Evolutionary conservation across 2,329 filamentous ascomycete genomes (phyloP), one percentile per base, ranked within the genome.

Genomic region (Ascocoryne sarcoides): DNA sequence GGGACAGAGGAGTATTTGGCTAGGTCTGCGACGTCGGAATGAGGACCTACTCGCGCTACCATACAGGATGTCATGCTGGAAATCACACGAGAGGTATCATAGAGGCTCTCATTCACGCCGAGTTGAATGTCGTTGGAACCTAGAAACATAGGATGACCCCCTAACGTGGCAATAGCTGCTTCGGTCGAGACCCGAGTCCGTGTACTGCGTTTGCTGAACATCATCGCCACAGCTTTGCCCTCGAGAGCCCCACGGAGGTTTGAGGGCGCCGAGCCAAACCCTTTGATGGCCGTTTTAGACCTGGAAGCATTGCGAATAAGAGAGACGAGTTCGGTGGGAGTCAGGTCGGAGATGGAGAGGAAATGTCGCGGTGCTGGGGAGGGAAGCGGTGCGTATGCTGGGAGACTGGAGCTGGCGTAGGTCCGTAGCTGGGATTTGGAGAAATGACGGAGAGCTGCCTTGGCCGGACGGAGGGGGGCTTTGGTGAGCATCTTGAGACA

Each of bases 61-160:
- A 90, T 85, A 60, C 80, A 84, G 4, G 82, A 84, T 5, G 82
- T 83, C 85, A 92, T 92, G 43, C 85, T 93, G n/a, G 88, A 95
- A 51, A 98, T 87, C 47, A 98, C 87, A 30, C 84, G 73, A 0
- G 86, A 82, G 4, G 89, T 95, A 63, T 98, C 92, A 60, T 86
- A 83, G n/a, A 96, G 72, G 4, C 85, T 89, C 65, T 98, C 92
- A 56, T 98, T 98, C 62, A 84, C 92, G 38, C 92, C 92, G 15
- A 98, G 72, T 63, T 98, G 92, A 47, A 98, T 98, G 60, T 98
- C 92, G 40, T 93, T 82, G 60, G 89, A 92, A 56, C 89, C 88
- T 43, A 98, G 65, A 61, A 98, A 98, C 89, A 98, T 95, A 16
- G 92, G 82, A 55, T 95, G 84, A 0, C 90, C 92, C 28, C 89